Base-by-base conservation (phyloP, 2,329 filamentous ascomycete species). In the Penicillium paneum region DNA sequence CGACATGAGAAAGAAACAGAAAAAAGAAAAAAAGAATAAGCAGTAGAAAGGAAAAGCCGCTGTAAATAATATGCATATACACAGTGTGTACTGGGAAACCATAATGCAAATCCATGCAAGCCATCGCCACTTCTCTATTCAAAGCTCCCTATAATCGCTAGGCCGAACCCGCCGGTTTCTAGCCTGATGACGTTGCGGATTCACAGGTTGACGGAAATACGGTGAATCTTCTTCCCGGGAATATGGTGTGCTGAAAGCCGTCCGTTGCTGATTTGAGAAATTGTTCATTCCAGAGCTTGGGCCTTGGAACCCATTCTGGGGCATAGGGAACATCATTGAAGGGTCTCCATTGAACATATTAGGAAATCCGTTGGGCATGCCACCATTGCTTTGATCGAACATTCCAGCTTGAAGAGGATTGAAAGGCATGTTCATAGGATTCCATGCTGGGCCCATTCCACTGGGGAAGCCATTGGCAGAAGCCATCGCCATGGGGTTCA, bases 201-300 rank as follows among this genome's bases (percentile, higher is more conserved):
- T 99, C 58, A 97, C 90, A 0, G 94, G 94, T 72, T 96, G 93
- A 54, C 94, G 84, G 72, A 97, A 95, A 75, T 99, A 99, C 7
- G 94, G 90, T 56, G 91, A 90, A 54, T 96, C 91, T 52, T 95
- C 90, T 60, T 85, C 84, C 55, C 82, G 86, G 2, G 81, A 81
- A 55, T 79, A 76, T 12, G 80, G 78, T 17, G 79, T 78, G 32
- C 77, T 76, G 64, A 83, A 81, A 34, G 76, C 69, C 24, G 77
- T 81, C 51, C 79, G 75, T 64, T 85, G 82, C 64, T 86, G 83
- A 61, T 85, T 85, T 12, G 80, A 76, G 57, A 84, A 85, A 44
- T 70, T 70, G 28, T 72, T 71, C 59, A 70, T 70, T 35, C 64
- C 73, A 41, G 63, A 60, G 46, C 67, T 66, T 24, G 47, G 28